A percentile compares a stretch with the other conserved stretches of the same genome.
These are phyloP conservation scores for Pestalotiopsis sp. DNA, from an alignment of 2,329 filamentous ascomycete species.

Conservation along the genomic window DNA sequence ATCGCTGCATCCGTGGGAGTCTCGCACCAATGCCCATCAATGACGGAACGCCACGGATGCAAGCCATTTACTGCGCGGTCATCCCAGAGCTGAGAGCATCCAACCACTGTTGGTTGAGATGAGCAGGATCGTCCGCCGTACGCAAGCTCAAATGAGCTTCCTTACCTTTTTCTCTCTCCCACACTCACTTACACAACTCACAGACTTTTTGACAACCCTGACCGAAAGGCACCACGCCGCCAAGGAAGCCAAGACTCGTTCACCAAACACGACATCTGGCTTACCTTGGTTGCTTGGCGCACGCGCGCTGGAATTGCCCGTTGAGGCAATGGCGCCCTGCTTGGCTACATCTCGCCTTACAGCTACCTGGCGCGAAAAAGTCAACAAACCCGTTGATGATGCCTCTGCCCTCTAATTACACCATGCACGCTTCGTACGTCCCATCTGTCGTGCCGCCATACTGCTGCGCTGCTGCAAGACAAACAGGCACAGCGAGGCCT, in stretches of 20 bases:
- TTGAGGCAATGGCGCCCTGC: background rate
- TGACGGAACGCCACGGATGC: background rate
- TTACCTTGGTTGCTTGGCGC: background rate
- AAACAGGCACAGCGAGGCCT: background rate
- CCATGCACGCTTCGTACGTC: background rate
- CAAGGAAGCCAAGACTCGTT: background rate
- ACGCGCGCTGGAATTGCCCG: background rate
- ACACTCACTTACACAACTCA: background rate
- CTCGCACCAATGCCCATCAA: background rate
- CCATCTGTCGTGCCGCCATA: background rate
- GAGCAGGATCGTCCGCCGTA: background rate
- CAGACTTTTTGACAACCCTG: background rate
- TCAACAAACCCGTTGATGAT: background rate
- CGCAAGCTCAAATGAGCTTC: background rate
- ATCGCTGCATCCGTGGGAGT: background rate
- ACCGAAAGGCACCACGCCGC: background rate
- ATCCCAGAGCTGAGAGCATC: background rate
- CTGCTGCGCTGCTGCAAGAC: background rate
- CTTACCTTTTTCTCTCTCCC: background rate
- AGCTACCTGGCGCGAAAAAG: background rate
- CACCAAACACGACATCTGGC: conserved; percentile 2
- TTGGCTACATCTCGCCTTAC: background rate
- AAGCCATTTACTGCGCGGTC: background rate
- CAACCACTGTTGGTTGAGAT: background rate
- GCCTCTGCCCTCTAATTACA: background rate